These are phyloP conservation scores for Oryza punctata DNA, from an alignment of 176 grass and related monocot genomes.

Conservation along the genomic window DNA sequence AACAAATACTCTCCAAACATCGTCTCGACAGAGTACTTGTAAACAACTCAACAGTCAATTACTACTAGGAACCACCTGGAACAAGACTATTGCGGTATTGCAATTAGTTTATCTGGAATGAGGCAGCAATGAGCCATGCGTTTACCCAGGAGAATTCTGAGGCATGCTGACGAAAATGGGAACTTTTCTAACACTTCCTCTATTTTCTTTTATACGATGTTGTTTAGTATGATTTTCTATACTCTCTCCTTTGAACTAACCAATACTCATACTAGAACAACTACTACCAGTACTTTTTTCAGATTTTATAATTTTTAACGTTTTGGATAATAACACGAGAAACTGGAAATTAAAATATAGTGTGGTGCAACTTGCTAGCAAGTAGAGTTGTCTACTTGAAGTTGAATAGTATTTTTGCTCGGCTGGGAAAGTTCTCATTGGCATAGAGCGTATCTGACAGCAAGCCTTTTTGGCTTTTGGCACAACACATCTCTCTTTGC, in stretches of 20 bases:
- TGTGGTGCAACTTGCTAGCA: not conserved
- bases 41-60: not conserved
- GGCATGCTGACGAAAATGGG: not conserved
- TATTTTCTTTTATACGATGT: too few species aligned
- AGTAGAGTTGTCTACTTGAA: not conserved
- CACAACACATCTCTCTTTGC: not conserved
- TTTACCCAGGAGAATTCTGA: not conserved
- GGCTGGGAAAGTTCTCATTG: constrained; percentile 34
- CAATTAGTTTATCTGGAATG: constrained; percentile 18
- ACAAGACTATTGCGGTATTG: not conserved
- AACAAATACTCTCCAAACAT: too few species aligned
- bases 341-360: not conserved
- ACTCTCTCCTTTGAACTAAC: too few species aligned
- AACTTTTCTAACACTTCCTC: not conserved
- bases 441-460: constrained; percentile 7
- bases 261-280: too few species aligned
- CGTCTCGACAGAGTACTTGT: too few species aligned
- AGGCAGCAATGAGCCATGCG: not conserved
- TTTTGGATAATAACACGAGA: too few species aligned
- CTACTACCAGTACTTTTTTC: too few species aligned
- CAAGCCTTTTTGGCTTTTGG: not conserved
- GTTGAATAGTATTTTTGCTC: not conserved
- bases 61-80: not conserved
- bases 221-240: too few species aligned
- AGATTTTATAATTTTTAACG: too few species aligned